These are phyloP conservation scores for Lagerstroemia speciosa DNA, from an alignment of 345 rosid genomes.

Conservation along the genomic window DNA sequence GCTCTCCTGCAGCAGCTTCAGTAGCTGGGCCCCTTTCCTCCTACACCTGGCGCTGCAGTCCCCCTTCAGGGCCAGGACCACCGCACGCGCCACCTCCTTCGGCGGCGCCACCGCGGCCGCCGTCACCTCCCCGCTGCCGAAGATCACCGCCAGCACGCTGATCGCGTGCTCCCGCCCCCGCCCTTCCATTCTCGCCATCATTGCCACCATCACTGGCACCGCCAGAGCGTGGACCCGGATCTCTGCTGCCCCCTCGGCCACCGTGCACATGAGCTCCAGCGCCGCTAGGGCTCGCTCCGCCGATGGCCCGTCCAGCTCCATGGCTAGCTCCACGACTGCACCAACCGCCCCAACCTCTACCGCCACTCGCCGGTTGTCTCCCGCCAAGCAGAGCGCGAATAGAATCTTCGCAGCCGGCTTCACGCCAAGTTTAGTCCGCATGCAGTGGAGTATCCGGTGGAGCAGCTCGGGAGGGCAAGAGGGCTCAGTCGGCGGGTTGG, in stretches of 20 bases:
- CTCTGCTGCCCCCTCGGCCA: constrained; percentile 67
- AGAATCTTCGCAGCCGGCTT: constrained; percentile 68
- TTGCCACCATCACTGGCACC: constrained; percentile 85
- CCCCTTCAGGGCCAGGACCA: constrained; percentile 61
- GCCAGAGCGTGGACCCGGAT: constrained; percentile 69
- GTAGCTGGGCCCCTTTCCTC: constrained; percentile 74
- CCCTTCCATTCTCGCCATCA: constrained; percentile 73
- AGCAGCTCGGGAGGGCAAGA: constrained; percentile 59
- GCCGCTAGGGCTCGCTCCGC: constrained; percentile 79
- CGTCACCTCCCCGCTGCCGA: constrained; percentile 19
- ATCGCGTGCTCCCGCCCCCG: constrained; percentile 83
- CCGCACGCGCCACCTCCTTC: constrained; percentile 85
- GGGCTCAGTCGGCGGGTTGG: constrained; percentile 68
- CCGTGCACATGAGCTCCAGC: constrained; percentile 73
- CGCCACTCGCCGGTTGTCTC: constrained; percentile 69
- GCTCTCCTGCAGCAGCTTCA: constrained; percentile 58
- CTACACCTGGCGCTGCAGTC: constrained; percentile 66
- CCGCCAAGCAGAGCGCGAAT: constrained; percentile 67
- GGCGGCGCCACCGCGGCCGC: constrained; percentile 47
- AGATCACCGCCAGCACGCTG: constrained; percentile 59
- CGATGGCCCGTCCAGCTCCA: constrained; percentile 58
- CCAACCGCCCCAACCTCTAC: constrained; percentile 71
- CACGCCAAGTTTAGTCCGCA: constrained; percentile 37
- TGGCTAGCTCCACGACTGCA: constrained; percentile 55
- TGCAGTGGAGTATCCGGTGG: constrained; percentile 48